A percentile compares a stretch with the other conserved stretches of the same genome.
These are phyloP conservation scores for Yamadazyma tumulicola DNA, from an alignment of 805 yeast genomes.

Conservation along the genomic window DNA sequence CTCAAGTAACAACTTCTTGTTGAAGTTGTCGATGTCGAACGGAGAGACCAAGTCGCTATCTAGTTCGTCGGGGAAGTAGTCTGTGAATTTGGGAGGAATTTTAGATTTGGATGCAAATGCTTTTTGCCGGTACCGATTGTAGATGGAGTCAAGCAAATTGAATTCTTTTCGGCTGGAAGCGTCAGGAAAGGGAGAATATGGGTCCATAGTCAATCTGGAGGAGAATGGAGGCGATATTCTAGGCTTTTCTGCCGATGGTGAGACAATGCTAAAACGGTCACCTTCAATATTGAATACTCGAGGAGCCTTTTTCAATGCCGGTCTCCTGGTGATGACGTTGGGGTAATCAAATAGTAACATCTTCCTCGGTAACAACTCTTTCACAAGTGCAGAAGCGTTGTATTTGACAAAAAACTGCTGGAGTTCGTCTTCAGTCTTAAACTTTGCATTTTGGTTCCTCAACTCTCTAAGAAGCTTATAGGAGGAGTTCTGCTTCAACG, in stretches of 20 bases:
- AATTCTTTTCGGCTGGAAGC: conserved; percentile 6
- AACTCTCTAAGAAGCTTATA: conserved; percentile 10
- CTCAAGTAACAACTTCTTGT: conserved; percentile 32
- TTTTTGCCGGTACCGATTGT: conserved; percentile 23
- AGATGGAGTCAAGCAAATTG: conserved; percentile 18
- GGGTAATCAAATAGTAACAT: conserved; percentile 25
- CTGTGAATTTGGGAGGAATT: conserved; percentile 25
- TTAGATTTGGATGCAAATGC: conserved; percentile 20
- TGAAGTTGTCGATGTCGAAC: conserved; percentile 25
- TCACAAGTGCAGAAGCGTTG: conserved; percentile 20
- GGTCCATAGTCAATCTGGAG: conserved; percentile 15
- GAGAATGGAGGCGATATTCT: conserved; percentile 16
- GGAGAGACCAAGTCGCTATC: conserved; percentile 19
- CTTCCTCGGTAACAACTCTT: conserved; percentile 25
- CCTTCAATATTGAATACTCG: conserved; percentile 9
- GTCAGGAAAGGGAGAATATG: conserved; percentile 1
- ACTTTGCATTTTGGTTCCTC: conserved; percentile 16
- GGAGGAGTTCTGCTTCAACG: conserved; percentile 20
- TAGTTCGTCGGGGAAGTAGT: conserved; percentile 26
- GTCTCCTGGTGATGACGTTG: conserved; percentile 12
- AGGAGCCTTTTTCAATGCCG: conserved; percentile 10
- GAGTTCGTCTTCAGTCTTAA: conserved; percentile 18
- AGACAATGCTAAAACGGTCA: conserved; percentile 7
- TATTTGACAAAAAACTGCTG: conserved; percentile 16
- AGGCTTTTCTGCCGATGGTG: conserved; percentile 4